Conservation (phyloP, 768 basidiomycete genomes). For the Candolleomyces aberdarensis region DNA sequence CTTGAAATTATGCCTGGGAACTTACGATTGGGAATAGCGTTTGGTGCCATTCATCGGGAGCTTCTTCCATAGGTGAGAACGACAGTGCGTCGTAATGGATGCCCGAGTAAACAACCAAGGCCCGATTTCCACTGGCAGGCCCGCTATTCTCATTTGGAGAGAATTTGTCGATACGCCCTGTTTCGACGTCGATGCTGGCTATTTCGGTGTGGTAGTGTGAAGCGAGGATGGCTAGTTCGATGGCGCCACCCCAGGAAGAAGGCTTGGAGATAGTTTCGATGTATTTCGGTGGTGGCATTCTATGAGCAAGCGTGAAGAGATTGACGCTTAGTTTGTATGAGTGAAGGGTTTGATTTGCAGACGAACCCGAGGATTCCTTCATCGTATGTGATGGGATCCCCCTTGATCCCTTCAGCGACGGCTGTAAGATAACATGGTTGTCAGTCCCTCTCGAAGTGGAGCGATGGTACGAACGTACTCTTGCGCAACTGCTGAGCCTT, state of each 20-base stretch:
- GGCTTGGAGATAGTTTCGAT: constrained; percentile 78
- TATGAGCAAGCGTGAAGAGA: constrained; percentile 6
- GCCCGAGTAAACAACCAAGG: constrained; percentile 87
- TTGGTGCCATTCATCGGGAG: constrained; percentile 86
- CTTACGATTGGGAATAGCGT: constrained; percentile 70
- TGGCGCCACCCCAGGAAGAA: constrained; percentile 91
- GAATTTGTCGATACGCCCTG: constrained; percentile 85
- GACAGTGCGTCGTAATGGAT: constrained; percentile 96
- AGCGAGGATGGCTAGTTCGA: constrained; percentile 86
- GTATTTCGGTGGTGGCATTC: constrained; percentile 64
- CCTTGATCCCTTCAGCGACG: constrained; percentile 77
- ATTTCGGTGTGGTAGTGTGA: constrained; percentile 84
- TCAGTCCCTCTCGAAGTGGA: background rate
- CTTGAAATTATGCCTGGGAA: background rate
- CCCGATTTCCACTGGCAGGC: constrained; percentile 38
- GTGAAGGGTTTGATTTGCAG: background rate
- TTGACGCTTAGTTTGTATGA: background rate
- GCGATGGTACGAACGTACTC: constrained; percentile 43
- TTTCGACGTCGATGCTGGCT: constrained; percentile 87
- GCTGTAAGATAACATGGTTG: constrained; percentile 39
- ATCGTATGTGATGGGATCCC: constrained; percentile 67
- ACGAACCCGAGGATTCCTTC: constrained; percentile 87
- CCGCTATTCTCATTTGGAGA: constrained; percentile 31
- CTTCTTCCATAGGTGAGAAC: constrained; percentile 71
- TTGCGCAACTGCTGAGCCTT: constrained; percentile 70